Percentiles rank a stretch among this genome's conserved stretches.
phyloP scores from a whole-genome alignment of 1,284 basidiomycete genomes.

The Trametes sp. region DNA sequence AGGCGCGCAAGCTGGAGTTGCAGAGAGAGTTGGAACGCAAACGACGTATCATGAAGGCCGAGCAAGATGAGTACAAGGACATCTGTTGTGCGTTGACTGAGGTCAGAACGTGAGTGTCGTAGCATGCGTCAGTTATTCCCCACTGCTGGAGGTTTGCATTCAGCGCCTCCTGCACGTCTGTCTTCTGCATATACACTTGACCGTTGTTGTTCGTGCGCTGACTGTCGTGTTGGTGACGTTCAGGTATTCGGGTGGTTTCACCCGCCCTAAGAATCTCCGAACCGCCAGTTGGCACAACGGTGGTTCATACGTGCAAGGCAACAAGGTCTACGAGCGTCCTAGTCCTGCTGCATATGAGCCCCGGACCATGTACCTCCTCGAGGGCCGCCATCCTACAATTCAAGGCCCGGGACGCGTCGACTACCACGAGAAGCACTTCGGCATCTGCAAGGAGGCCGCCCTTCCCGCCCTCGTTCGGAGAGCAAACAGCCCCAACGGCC shows the following conservation, averaged over 20 bases:
- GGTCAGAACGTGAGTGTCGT: conserved; percentile 43
- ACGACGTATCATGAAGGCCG: conserved; percentile 46
- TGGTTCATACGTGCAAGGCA: conserved; percentile 41
- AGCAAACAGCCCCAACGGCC: conserved; percentile 41
- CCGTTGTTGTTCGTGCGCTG: background rate
- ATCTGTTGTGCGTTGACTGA: conserved; percentile 47
- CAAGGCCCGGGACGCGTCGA: conserved; percentile 45
- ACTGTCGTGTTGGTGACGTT: background rate
- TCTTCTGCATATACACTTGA: no score
- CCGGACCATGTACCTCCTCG: conserved; percentile 51
- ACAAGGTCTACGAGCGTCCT: conserved; percentile 45
- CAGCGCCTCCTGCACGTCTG: no score
- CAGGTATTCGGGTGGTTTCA: conserved; percentile 49
- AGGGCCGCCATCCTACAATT: conserved; percentile 45
- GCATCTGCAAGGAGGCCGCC: conserved; percentile 46
- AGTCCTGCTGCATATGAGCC: conserved; percentile 47
- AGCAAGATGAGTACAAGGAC: conserved; percentile 52
- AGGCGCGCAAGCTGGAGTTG: no score
- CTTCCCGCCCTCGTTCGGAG: conserved; percentile 40
- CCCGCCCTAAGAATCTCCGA: conserved; percentile 50
- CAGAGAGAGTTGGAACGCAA: no score
- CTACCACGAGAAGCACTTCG: conserved; percentile 44
- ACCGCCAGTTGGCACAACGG: conserved; percentile 47
- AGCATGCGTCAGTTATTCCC: background rate
- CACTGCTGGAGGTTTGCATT: background rate